Percentiles rank a stretch among this genome's conserved stretches.
phyloP scores from a whole-genome alignment of 345 rosid genomes.

The Bruguiera sexangula region DNA sequence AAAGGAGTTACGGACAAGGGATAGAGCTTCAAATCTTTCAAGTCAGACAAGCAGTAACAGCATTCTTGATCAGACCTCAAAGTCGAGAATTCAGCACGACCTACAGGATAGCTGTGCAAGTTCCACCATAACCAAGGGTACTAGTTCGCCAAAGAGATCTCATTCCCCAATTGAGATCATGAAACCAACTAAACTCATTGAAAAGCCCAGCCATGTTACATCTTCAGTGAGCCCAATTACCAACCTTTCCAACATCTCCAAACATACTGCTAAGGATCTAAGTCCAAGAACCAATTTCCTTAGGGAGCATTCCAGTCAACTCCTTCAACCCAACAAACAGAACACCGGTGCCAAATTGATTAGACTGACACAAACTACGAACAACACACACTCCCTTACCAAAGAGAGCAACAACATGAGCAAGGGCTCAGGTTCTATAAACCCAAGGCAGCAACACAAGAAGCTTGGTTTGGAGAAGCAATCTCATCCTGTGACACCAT shows the following conservation, averaged over 20 bases:
- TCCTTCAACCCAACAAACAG: slow-evolving; percentile 32
- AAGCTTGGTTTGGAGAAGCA: slow-evolving; percentile 46
- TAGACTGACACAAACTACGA: slow-evolving; percentile 32
- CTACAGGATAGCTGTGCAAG: slow-evolving; percentile 24
- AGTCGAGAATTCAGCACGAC: slow-evolving; percentile 18
- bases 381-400: slow-evolving; percentile 27
- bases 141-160: slow-evolving; percentile 37
- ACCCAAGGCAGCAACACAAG: slow-evolving; percentile 51
- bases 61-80: slow-evolving; percentile 32
- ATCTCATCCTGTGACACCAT: slow-evolving; percentile 33
- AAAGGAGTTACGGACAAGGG: slow-evolving; percentile 35
- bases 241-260: slow-evolving; percentile 32
- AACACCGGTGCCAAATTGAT: slow-evolving; percentile 23
- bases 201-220: slow-evolving; percentile 28
- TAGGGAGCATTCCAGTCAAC: slow-evolving; percentile 30
- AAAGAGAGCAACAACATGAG: slow-evolving; percentile 33
- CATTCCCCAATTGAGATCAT: slow-evolving; percentile 50
- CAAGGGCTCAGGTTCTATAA: slow-evolving; percentile 41
- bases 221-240: slow-evolving; percentile 28
- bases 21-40: slow-evolving; percentile 32
- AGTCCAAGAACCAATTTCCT: slow-evolving; percentile 36
- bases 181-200: slow-evolving; percentile 46
- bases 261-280: slow-evolving; percentile 44
- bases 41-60: slow-evolving; percentile 22
- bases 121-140: slow-evolving; percentile 38